Percentiles rank a stretch among this genome's conserved stretches.
These are phyloP conservation scores for Xylariaceae sp. DNA, from an alignment of 2,329 filamentous ascomycete genomes.

Conservation along the genomic window DNA sequence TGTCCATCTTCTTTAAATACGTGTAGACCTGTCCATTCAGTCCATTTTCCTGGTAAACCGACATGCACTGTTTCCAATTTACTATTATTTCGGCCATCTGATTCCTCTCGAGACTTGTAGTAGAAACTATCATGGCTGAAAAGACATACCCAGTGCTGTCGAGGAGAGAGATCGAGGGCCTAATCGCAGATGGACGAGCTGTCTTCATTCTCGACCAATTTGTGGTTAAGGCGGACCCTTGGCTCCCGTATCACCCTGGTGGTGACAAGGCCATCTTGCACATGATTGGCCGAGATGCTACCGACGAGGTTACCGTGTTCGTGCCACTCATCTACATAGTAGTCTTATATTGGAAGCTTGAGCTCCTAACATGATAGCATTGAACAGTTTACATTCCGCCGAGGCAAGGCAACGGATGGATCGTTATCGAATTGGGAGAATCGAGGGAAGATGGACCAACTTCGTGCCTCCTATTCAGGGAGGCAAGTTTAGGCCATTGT, in stretches of 20 bases:
- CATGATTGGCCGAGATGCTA: slow-evolving; percentile 92
- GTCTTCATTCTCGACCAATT: slow-evolving; percentile 80
- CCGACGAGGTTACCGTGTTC: slow-evolving; percentile 90
- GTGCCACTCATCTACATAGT: slow-evolving; percentile 40
- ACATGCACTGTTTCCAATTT: neutral
- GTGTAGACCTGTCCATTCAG: neutral
- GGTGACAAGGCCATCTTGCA: slow-evolving; percentile 89
- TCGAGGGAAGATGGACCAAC: slow-evolving; percentile 83
- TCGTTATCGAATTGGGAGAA: slow-evolving; percentile 79
- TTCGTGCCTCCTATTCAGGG: slow-evolving; percentile 92
- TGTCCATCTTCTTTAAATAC: neutral
- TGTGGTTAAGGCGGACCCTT: slow-evolving; percentile 86
- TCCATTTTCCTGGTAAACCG: neutral
- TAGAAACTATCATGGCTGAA: slow-evolving; percentile 24
- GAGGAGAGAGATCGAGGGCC: slow-evolving; percentile 70
- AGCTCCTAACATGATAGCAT: slow-evolving; percentile 16
- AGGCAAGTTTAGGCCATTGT: slow-evolving; percentile 66
- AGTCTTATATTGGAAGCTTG: slow-evolving; percentile 2
- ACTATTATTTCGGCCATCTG: neutral
- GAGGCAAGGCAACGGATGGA: slow-evolving; percentile 78
- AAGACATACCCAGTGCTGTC: slow-evolving; percentile 54
- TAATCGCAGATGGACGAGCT: slow-evolving; percentile 80
- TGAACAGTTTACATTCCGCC: slow-evolving; percentile 75
- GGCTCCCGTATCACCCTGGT: slow-evolving; percentile 88
- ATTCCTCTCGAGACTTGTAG: neutral